Conservation (phyloP, 176 grass and related monocot genomes). For the Rhynchospora pubera region DNA sequence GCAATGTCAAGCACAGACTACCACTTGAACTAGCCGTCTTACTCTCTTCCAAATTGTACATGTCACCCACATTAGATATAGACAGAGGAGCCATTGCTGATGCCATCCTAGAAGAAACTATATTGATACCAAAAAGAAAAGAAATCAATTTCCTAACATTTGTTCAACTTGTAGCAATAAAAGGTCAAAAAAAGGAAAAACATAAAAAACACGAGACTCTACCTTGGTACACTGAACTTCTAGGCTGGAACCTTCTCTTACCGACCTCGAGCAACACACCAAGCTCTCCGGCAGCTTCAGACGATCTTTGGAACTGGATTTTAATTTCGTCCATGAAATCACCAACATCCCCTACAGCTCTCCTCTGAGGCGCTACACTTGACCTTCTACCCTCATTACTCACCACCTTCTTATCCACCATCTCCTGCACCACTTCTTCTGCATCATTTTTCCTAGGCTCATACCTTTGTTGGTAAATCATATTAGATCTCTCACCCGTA, state of each 20-base stretch:
- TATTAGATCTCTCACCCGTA: neutral
- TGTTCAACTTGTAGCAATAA: neutral
- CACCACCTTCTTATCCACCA: constrained; percentile 45
- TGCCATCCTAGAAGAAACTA: constrained; percentile 64
- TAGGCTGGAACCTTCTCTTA: constrained; percentile 40
- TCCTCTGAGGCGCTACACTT: neutral
- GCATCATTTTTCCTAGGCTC: constrained; percentile 6
- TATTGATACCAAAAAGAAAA: constrained; percentile 12
- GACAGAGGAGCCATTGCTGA: constrained; percentile 33
- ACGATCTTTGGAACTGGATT: constrained; percentile 44
- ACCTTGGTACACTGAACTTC: constrained; percentile 51
- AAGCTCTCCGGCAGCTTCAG: constrained; percentile 44
- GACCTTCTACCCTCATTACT: constrained; percentile 20
- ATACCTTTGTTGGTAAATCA: neutral
- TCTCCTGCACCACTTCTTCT: neutral
- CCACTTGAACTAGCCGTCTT: constrained; percentile 20
- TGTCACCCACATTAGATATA: constrained; percentile 33
- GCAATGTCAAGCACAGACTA: constrained; percentile 51
- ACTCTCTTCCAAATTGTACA: constrained; percentile 37
- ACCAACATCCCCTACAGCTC: neutral
- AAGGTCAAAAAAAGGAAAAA: constrained; percentile 7
- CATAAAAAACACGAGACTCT: constrained; percentile 17
- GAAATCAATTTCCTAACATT: constrained; percentile 5
- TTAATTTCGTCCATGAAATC: constrained; percentile 51
- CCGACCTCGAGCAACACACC: constrained; percentile 62